Evolutionary conservation across 2,329 filamentous ascomycete genomes (phyloP).

Genomic region (Alternaria postmessia): DNA sequence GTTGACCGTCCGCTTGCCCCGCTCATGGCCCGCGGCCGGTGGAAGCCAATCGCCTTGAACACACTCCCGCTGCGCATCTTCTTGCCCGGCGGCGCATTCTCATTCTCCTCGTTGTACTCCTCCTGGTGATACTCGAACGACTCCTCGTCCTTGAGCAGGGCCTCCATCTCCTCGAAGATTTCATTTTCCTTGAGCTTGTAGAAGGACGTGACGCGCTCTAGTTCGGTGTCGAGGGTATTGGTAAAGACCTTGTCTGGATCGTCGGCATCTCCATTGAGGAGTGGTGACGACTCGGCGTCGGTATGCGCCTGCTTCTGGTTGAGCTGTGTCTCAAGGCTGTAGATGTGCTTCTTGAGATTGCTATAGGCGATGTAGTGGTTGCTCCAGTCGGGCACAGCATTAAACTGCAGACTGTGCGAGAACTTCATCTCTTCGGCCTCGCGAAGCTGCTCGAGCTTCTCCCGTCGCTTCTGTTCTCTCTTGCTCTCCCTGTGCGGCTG

Average conservation of each 20-base stretch:
- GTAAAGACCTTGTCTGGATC: conserved; percentile 85
- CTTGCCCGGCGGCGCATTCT: conserved; percentile 48
- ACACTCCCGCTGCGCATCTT: conserved; percentile 60
- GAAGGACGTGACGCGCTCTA: conserved; percentile 94
- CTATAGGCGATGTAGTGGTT: conserved; percentile 98
- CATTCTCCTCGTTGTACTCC: conserved; percentile 46
- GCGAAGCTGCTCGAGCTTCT: conserved; percentile 75
- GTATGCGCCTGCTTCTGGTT: conserved; percentile 65
- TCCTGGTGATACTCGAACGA: conserved; percentile 68
- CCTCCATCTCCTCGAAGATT: conserved; percentile 80
- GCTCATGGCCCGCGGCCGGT: conserved; percentile 55
- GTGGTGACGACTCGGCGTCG: conserved; percentile 84
- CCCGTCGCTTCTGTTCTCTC: conserved; percentile 58
- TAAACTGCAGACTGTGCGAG: conserved; percentile 99
- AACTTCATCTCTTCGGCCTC: conserved; percentile 96
- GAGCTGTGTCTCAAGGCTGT: conserved; percentile 87
- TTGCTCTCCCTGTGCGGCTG: conserved; percentile 28
- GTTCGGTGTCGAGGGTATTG: conserved; percentile 81
- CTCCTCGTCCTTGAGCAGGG: conserved; percentile 77
- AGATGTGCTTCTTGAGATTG: conserved; percentile 99
- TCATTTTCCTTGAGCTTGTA: conserved; percentile 90
- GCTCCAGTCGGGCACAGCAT: conserved; percentile 99
- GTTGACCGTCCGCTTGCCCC: conserved; percentile 54
- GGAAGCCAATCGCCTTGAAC: conserved; percentile 60
- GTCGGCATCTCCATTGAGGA: conserved; percentile 70